Percentiles rank a stretch among this genome's conserved stretches.
These are phyloP conservation scores for Cutaneotrichosporon spelunceum DNA, from an alignment of 1,284 basidiomycete species.

Conservation along the genomic window DNA sequence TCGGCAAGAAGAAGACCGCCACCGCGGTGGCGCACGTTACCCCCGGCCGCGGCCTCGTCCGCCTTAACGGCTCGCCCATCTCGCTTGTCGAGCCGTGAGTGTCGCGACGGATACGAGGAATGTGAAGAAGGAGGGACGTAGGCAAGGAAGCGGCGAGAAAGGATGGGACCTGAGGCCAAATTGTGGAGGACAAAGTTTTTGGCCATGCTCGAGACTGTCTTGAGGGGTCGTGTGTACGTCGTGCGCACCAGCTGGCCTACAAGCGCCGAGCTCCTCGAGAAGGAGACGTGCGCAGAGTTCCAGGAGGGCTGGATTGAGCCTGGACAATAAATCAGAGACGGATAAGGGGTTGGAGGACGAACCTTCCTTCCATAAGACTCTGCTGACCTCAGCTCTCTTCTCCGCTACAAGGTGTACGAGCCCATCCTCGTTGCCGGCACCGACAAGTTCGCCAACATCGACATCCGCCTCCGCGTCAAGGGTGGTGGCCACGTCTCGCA, in stretches of 20 bases:
- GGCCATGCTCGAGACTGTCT: not conserved
- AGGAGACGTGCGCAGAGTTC: not conserved
- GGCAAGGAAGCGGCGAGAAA: not conserved
- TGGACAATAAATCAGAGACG: not conserved
- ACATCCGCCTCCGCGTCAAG: slow-evolving; percentile 97
- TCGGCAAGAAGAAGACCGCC: slow-evolving; percentile 99
- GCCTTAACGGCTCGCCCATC: slow-evolving; percentile 96
- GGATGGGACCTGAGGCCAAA: not conserved
- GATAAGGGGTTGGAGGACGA: too few relatives aligned
- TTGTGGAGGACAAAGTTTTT: not conserved
- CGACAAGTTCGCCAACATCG: slow-evolving; percentile 76
- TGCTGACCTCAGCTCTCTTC: slow-evolving; percentile 61
- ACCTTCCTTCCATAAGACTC: too few relatives aligned
- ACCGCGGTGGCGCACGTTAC: slow-evolving; percentile 94
- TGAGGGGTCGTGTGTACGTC: not conserved
- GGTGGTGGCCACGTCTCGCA: slow-evolving; percentile 99
- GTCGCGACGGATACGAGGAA: not conserved
- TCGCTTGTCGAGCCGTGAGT: slow-evolving; percentile 77
- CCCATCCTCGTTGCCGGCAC: slow-evolving; percentile 84
- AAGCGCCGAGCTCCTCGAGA: too few relatives aligned
- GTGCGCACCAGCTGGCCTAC: not conserved
- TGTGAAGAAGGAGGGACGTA: not conserved
- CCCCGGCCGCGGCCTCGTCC: slow-evolving; percentile 95
- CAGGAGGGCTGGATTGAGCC: not conserved
- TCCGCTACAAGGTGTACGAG: slow-evolving; percentile 99